phyloP scores from a whole-genome alignment of 2,329 filamentous ascomycete genomes.

The Epichloe gansuensis region DNA sequence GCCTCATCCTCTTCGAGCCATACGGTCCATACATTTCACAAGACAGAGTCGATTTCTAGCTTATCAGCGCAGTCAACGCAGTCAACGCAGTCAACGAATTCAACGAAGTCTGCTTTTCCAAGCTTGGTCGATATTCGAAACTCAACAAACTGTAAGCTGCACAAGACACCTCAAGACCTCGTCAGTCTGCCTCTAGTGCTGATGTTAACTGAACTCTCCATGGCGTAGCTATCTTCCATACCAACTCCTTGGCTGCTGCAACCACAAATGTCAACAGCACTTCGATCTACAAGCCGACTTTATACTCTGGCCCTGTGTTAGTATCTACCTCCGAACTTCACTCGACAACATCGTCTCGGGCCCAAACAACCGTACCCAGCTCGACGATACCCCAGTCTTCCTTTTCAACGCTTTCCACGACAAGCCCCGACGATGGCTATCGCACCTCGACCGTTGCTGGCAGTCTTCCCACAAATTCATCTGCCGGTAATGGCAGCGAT shows the following conservation, averaged over 20 bases:
- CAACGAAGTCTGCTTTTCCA: constrained; percentile 7
- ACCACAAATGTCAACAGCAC: not conserved
- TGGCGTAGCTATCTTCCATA: not conserved
- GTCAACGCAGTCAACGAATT: constrained; percentile 1
- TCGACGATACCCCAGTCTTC: not conserved
- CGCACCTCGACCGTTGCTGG: not conserved
- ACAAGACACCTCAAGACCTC: not conserved
- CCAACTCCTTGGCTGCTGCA: constrained; percentile 6
- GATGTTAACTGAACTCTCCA: not conserved
- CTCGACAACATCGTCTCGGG: not conserved
- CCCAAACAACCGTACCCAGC: not conserved
- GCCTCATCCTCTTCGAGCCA: constrained; percentile 7
- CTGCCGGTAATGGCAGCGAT: not conserved
- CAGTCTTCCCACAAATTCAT: not conserved
- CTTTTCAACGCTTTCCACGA: not conserved
- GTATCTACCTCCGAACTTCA: not conserved
- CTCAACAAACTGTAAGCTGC: constrained; percentile 13
- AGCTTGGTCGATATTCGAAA: constrained; percentile 11
- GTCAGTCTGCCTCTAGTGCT: not conserved
- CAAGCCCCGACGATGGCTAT: not conserved
- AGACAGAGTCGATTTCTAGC: constrained; percentile 7
- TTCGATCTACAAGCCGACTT: constrained; percentile 1
- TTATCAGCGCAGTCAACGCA: constrained; percentile 8
- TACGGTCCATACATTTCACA: not conserved
- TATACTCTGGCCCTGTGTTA: not conserved